Conservation (phyloP, 116 monocot genomes). For the Thalassia testudinum region DNA sequence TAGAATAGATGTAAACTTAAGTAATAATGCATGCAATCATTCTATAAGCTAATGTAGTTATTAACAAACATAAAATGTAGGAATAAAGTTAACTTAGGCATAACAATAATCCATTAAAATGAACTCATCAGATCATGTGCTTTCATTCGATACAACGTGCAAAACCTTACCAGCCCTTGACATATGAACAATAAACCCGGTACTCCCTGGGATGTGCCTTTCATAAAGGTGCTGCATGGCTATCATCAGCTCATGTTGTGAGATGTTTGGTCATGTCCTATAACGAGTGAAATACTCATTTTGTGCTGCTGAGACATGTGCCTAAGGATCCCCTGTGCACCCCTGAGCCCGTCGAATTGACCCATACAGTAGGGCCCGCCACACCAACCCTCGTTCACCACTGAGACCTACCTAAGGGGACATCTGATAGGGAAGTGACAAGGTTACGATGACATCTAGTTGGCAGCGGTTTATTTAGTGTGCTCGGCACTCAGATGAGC, state of each 20-base stretch:
- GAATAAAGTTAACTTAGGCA: no score
- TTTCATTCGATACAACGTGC: conserved; percentile 11
- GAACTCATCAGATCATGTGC: no score
- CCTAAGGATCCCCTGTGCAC: conserved; percentile 3
- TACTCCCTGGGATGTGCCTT: conserved; percentile 5
- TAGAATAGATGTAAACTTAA: no score
- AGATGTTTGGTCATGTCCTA: conserved; percentile 22
- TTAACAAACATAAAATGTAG: no score
- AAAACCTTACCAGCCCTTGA: no score
- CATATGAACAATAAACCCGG: conserved; percentile 9
- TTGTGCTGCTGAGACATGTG: conserved; percentile 22
- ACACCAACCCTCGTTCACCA: conserved; percentile 7
- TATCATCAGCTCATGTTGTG: conserved; percentile 15
- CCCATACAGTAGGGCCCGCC: background rate
- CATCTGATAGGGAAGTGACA: background rate
- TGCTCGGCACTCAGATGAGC: conserved; percentile 13
- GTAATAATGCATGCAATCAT: no score
- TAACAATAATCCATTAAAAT: no score
- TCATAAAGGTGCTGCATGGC: conserved; percentile 15
- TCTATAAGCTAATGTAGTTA: no score
- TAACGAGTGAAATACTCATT: conserved; percentile 20
- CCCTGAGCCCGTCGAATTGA: background rate
- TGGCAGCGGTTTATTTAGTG: conserved; percentile 4
- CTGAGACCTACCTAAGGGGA: background rate
- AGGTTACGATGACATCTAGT: conserved; percentile 19